phyloP scores from a whole-genome alignment of 73 alveolate genomes.

The Paramecium biaurelia region DNA sequence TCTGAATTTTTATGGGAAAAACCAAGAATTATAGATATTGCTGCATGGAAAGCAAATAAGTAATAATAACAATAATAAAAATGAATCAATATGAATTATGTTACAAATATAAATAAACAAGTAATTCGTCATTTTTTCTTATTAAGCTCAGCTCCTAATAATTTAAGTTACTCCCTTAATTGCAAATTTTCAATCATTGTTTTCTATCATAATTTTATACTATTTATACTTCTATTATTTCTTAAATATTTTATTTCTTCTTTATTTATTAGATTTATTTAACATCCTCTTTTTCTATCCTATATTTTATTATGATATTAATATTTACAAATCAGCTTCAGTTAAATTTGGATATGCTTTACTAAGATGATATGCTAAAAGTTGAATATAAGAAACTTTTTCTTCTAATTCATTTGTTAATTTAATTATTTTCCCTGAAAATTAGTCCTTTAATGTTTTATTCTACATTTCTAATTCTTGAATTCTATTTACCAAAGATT shows the following conservation, averaged over 20 bases:
- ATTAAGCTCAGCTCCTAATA: background rate
- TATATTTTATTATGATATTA: background rate
- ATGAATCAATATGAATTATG: background rate
- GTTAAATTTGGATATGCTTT: background rate
- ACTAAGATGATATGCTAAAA: background rate
- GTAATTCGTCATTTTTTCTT: background rate
- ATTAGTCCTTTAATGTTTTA: background rate
- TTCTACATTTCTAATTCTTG: background rate
- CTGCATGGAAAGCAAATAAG: background rate
- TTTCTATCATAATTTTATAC: background rate
- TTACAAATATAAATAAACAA: background rate
- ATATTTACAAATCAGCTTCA: background rate
- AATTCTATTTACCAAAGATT: background rate
- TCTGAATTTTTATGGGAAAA: conserved; percentile 81
- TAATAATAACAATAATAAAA: background rate
- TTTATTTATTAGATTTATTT: background rate
- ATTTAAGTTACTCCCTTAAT: background rate
- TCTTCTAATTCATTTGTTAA: background rate
- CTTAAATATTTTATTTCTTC: background rate
- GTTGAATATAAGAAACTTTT: background rate
- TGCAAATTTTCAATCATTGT: background rate
- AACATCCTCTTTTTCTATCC: background rate
- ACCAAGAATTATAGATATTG: conserved; percentile 60
- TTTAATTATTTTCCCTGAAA: background rate
- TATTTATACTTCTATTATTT: background rate